These are phyloP conservation scores for Kwoniella mangroviensis DNA, from an alignment of 768 basidiomycete genomes.

Conservation along the genomic window DNA sequence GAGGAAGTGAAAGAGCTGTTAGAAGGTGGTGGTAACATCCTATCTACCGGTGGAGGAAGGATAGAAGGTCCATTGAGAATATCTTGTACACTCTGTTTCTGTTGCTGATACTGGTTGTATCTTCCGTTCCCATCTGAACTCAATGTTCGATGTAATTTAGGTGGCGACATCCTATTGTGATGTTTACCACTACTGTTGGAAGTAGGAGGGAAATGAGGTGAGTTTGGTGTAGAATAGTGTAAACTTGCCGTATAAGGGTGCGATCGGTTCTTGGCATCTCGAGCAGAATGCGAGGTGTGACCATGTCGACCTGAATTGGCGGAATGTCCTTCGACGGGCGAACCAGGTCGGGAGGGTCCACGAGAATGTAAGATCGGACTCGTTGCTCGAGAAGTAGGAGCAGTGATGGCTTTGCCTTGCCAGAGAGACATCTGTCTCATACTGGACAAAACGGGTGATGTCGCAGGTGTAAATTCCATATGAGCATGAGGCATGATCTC, in stretches of 20 bases:
- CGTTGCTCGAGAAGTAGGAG: conserved; percentile 47
- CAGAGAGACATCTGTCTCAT: conserved; percentile 56
- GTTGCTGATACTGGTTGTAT: neutral
- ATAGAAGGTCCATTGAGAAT: conserved; percentile 55
- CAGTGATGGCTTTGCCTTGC: conserved; percentile 51
- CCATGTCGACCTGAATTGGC: conserved; percentile 57
- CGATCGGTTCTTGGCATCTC: conserved; percentile 52
- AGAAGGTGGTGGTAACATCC: conserved; percentile 53
- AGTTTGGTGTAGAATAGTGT: conserved; percentile 40
- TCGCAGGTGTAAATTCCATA: conserved; percentile 51
- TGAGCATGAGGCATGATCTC: conserved; percentile 34
- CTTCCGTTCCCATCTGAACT: conserved; percentile 23
- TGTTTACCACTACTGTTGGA: conserved; percentile 12
- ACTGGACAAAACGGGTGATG: conserved; percentile 58
- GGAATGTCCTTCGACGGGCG: conserved; percentile 54
- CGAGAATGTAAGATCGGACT: conserved; percentile 44
- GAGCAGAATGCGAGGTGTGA: conserved; percentile 47
- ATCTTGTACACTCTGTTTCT: conserved; percentile 56
- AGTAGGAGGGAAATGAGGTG: conserved; percentile 43
- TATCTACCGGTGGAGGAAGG: conserved; percentile 49
- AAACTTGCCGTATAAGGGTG: conserved; percentile 43
- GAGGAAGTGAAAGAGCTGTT: conserved; percentile 36
- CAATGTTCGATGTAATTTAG: conserved; percentile 37
- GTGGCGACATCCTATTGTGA: conserved; percentile 46
- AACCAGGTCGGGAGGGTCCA: conserved; percentile 48